These are phyloP conservation scores for Diaporthe citrichinensis DNA, from an alignment of 2,329 filamentous ascomycete genomes.

Conservation along the genomic window DNA sequence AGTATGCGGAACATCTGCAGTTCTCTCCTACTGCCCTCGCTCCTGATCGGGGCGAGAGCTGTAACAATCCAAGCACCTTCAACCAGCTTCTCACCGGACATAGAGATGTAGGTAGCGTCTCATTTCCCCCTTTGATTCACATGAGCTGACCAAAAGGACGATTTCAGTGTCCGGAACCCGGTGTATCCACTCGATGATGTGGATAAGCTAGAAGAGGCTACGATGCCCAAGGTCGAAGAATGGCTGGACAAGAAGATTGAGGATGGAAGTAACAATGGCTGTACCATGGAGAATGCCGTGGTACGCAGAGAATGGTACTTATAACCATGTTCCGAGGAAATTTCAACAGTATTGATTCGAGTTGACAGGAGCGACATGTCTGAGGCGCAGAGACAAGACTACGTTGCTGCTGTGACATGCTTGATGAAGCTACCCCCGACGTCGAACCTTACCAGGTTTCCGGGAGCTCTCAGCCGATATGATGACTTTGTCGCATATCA, in stretches of 20 bases:
- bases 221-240: constrained; percentile 48
- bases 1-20: not conserved
- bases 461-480: constrained; percentile 48
- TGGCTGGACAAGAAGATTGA: constrained; percentile 47
- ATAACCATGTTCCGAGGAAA: not conserved
- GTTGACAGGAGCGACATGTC: constrained; percentile 43
- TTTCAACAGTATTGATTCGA: not conserved
- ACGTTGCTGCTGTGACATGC: constrained; percentile 47
- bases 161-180: constrained; percentile 43
- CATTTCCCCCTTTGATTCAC: not conserved
- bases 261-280: constrained; percentile 5
- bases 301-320: constrained; percentile 6
- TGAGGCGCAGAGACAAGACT: constrained; percentile 45
- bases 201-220: constrained; percentile 47
- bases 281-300: not conserved
- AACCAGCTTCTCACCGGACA: not conserved
- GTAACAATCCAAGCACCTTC: not conserved
- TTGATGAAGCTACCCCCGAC: constrained; percentile 48
- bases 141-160: not conserved
- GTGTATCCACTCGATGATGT: constrained; percentile 48
- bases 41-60: not conserved
- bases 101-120: not conserved
- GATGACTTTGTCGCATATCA: constrained; percentile 54
- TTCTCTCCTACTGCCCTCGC: not conserved
- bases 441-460: constrained; percentile 44